Evolutionary conservation across 345 rosid species (phyloP).

Genomic region (Citrus trifoliata): DNA sequence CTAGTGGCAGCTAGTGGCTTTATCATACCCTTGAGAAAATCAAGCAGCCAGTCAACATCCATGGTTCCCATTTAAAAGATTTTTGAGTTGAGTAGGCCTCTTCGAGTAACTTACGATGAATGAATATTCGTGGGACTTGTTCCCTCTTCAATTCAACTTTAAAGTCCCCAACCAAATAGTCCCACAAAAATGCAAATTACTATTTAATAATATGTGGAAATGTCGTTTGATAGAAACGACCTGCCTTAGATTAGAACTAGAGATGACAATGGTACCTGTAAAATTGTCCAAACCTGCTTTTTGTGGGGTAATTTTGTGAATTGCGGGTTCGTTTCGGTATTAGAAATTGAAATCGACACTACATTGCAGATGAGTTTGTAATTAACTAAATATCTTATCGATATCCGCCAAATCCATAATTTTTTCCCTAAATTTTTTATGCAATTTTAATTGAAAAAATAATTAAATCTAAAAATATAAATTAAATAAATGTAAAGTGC

Average conservation of each 20-base stretch:
- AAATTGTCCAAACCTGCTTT: fast-evolving
- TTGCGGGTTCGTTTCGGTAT: too few species aligned
- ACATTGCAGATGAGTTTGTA: fast-evolving
- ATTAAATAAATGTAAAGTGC: too few species aligned
- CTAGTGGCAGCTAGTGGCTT: constrained; percentile 77
- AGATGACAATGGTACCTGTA: fast-evolving
- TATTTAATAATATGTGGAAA: not conserved
- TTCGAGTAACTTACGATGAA: too few species aligned
- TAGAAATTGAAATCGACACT: too few species aligned
- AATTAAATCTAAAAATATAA: too few species aligned
- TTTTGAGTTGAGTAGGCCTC: too few species aligned
- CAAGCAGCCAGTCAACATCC: constrained; percentile 55
- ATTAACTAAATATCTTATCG: too few species aligned
- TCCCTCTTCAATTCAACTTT: too few species aligned
- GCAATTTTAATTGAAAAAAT: too few species aligned
- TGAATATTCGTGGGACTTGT: too few species aligned
- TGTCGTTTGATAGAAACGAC: constrained; percentile 13
- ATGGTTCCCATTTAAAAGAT: not conserved
- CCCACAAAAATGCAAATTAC: not conserved
- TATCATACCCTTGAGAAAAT: constrained; percentile 64
- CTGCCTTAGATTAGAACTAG: constrained; percentile 22
- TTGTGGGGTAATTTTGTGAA: too few species aligned
- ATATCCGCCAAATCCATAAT: fast-evolving
- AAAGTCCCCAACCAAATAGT: not conserved
- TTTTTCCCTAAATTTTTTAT: too few species aligned